A percentile compares a stretch with the other conserved stretches of the same genome.
Conservation (phyloP, 2,329 filamentous ascomycete species). For the Ophiocordyceps camponoti-saundersi region DNA sequence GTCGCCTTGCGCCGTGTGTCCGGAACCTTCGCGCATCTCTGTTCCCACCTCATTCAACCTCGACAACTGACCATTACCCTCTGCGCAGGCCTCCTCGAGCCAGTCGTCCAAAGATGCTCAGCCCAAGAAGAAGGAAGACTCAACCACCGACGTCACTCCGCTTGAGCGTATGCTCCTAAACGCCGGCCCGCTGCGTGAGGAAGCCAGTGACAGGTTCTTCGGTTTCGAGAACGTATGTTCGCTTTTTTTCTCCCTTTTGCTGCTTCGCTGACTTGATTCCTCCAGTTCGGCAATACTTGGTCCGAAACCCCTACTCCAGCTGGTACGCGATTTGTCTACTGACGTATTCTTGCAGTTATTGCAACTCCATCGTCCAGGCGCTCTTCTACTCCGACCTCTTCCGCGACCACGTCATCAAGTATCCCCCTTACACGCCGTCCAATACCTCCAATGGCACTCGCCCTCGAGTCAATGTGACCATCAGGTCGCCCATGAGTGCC, state of each 20-base stretch:
- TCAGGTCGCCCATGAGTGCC: slow-evolving; percentile 37
- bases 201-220: slow-evolving; percentile 96
- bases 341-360: slow-evolving; percentile 49
- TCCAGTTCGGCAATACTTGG: slow-evolving; percentile 94
- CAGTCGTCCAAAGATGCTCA: slow-evolving; percentile 26
- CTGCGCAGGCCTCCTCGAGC: slow-evolving; percentile 23
- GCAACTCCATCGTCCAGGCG: slow-evolving; percentile 94
- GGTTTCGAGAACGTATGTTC: slow-evolving; percentile 85
- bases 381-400: slow-evolving; percentile 92
- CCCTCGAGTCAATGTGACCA: slow-evolving; percentile 41
- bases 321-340: slow-evolving; percentile 4
- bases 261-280: background rate
- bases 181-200: slow-evolving; percentile 61
- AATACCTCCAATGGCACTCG: slow-evolving; percentile 47
- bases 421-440: slow-evolving; percentile 55
- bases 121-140: slow-evolving; percentile 39
- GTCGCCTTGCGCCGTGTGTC: background rate
- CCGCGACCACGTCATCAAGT: slow-evolving; percentile 84
- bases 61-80: slow-evolving; percentile 5
- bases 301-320: slow-evolving; percentile 24
- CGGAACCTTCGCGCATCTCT: no score
- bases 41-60: slow-evolving; percentile 4
- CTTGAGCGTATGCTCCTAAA: slow-evolving; percentile 63
- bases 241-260: slow-evolving; percentile 2
- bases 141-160: slow-evolving; percentile 41